A percentile compares a stretch with the other conserved stretches of the same genome.
Evolutionary conservation across 192 early-diverging fungal species (phyloP).

Genomic region (Backusella macrospora): DNA sequence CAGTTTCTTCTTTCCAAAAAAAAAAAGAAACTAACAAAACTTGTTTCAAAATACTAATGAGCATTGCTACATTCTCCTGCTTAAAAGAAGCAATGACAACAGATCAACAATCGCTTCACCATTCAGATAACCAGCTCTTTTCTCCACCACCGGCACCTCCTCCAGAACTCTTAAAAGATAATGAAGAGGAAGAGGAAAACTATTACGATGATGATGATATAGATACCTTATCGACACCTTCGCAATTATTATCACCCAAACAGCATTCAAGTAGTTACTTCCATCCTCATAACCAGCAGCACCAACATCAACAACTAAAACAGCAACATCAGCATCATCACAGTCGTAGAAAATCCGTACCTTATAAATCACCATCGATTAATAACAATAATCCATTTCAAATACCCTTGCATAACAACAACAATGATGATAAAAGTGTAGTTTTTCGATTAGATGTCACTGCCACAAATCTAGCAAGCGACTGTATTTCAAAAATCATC

Average conservation of each 20-base stretch:
- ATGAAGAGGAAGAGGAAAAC: constrained; percentile 28
- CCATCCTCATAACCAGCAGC: not conserved
- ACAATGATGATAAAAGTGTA: constrained; percentile 24
- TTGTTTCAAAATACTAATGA: not conserved
- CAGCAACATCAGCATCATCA: not conserved
- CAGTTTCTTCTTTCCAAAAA: not conserved
- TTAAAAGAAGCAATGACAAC: not conserved
- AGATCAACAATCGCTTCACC: not conserved
- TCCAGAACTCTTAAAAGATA: constrained; percentile 39
- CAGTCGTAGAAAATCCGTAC: constrained; percentile 30
- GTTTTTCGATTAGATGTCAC: constrained; percentile 31
- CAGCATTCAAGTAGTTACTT: not conserved
- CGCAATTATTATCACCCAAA: constrained; percentile 14
- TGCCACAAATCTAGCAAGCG: not conserved
- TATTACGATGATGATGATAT: not conserved
- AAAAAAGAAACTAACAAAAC: not conserved
- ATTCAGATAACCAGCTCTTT: not conserved
- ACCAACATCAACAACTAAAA: too few species aligned
- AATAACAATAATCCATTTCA: constrained; percentile 30
- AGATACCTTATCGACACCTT: constrained; percentile 7
- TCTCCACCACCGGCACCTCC: constrained; percentile 8
- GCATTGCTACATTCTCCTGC: not conserved
- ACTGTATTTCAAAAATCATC: constrained; percentile 28
- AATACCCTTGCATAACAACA: not conserved
- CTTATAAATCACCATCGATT: constrained; percentile 33